Conservation (phyloP, 768 basidiomycete species). For the Suillus lakei region DNA sequence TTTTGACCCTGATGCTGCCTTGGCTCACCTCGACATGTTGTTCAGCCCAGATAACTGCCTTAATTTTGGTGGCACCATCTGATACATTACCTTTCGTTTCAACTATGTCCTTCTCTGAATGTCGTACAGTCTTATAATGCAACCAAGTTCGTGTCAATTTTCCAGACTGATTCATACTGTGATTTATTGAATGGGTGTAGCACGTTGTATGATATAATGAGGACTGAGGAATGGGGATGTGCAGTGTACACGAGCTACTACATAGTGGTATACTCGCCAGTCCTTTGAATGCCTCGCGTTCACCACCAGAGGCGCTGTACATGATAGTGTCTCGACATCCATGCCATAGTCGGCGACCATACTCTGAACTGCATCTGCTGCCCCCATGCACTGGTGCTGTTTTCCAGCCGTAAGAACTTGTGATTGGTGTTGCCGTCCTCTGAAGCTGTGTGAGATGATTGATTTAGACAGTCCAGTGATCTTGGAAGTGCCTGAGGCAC, state of each 20-base stretch:
- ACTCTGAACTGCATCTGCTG: background rate
- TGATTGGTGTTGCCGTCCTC: background rate
- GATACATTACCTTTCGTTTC: too few relatives aligned
- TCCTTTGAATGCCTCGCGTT: background rate
- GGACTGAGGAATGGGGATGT: background rate
- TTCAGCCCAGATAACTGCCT: too few relatives aligned
- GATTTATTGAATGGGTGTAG: too few relatives aligned
- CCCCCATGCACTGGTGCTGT: background rate
- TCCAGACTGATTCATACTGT: too few relatives aligned
- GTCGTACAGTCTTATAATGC: too few relatives aligned
- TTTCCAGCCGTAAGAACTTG: slow-evolving; percentile 6
- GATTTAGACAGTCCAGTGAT: slow-evolving; percentile 5
- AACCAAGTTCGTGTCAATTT: too few relatives aligned
- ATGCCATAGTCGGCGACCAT: background rate
- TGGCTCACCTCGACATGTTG: too few relatives aligned
- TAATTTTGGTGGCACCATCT: too few relatives aligned
- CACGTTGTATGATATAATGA: background rate
- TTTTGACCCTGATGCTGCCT: too few relatives aligned
- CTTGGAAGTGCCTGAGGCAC: background rate
- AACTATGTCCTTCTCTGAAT: too few relatives aligned
- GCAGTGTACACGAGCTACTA: too few relatives aligned
- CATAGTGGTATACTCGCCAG: background rate
- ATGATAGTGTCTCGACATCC: background rate
- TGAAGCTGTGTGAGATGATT: background rate
- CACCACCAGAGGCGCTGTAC: slow-evolving; percentile 5